Base-by-base conservation (phyloP, 1,284 basidiomycete genomes). In the Leccinum insolens region DNA sequence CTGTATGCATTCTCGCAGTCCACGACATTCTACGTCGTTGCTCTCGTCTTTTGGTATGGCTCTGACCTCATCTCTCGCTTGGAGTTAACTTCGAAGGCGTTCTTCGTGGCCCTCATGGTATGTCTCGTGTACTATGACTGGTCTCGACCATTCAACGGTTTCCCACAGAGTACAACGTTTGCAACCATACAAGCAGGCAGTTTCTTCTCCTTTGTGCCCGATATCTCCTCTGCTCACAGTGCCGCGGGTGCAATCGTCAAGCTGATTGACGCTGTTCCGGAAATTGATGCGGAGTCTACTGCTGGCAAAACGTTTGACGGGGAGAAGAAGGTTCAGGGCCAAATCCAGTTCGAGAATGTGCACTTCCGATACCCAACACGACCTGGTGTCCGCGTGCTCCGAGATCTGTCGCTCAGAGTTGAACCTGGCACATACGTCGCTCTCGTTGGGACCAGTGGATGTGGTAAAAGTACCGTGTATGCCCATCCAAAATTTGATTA, bases 61-160 rank as follows among this genome's bases (percentile, higher is more conserved):
- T 22, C 22, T 22, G 2, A 22, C 2, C 86, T 95, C 65, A 88
- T 96, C 11, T 86, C 91, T 14, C 78, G 76, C 39, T 77, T 80
- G 11, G 86, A 93, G 74, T 88, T 88, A 68, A 78, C 79, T 39
- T 89, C 89, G 5, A 85, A 86, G 73, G 78, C 89, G 57, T 99
- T 97, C 85, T 97, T 95, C 82, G 87, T 95, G 69, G 86, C 89
- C 70, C 86, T 96, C 64, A 96, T 94, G 88, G 91, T 91, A 71
- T 70, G 88, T 67, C 3, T 25, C 31, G 1, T n/a, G 60, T 39
- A 4, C n/a, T 28, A 5, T 22, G 17, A 15, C 20, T 61, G 72
- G 20, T 78, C 75, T 70, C 74, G 71, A 60, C 7, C 7, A 9
- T 34, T 64, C 49, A 68, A 31, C 28, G 41, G 7, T 6, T 2